Conservation (phyloP, 331 rosid genomes). For the Telfairia occidentalis region DNA sequence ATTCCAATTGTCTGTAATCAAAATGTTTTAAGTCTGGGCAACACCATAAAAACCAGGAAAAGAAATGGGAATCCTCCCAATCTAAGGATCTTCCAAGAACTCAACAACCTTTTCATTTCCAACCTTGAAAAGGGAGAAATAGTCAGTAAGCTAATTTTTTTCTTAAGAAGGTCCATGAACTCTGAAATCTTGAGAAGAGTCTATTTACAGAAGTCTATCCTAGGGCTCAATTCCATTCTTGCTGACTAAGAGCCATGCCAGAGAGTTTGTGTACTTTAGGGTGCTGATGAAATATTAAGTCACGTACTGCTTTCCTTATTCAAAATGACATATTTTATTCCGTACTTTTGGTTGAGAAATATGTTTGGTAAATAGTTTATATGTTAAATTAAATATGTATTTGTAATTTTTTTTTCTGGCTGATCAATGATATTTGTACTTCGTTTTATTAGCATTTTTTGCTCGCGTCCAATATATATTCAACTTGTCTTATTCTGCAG, state of each 20-base stretch:
- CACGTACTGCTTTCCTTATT: neutral
- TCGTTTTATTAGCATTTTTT: neutral
- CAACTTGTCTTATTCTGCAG: conserved; percentile 28
- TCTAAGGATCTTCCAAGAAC: neutral
- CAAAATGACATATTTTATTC: neutral
- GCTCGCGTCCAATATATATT: neutral
- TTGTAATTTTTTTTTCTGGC: neutral
- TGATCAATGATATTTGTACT: conserved; percentile 5
- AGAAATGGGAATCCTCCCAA: neutral
- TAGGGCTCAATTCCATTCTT: neutral
- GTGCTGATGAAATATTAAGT: neutral
- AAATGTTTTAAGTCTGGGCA: neutral
- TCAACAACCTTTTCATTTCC: neutral
- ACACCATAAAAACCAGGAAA: neutral
- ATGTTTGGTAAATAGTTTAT: neutral
- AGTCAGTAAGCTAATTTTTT: neutral
- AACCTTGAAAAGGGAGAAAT: neutral
- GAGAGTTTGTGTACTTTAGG: neutral
- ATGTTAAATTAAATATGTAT: neutral
- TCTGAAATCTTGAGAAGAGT: neutral
- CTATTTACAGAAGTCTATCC: neutral
- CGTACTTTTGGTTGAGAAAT: neutral
- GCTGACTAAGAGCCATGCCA: neutral
- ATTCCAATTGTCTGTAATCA: neutral
- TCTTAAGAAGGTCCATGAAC: neutral